Percentiles rank a stretch among this genome's conserved stretches.
These are phyloP conservation scores for Eremothecium gossypii DNA, from an alignment of 1,139 yeast species.

Conservation along the genomic window DNA sequence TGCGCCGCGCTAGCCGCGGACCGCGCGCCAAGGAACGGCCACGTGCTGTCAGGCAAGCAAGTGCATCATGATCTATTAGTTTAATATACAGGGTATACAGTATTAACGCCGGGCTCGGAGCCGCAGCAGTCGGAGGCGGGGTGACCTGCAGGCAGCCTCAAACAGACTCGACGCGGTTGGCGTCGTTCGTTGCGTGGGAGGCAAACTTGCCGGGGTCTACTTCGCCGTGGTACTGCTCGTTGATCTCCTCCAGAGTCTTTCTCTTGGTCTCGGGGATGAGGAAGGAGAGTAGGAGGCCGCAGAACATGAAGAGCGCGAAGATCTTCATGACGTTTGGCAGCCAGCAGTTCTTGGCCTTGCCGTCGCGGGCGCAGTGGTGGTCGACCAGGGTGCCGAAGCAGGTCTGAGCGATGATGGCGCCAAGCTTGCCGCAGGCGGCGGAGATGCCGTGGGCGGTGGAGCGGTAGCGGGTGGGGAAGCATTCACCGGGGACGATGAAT, in stretches of 20 bases:
- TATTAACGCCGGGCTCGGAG: background rate
- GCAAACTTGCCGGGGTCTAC: conserved; percentile 32
- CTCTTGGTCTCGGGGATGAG: conserved; percentile 86
- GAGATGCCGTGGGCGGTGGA: conserved; percentile 97
- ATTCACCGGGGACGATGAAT: conserved; percentile 92
- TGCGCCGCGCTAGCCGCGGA: too few species aligned
- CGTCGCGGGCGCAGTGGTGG: conserved; percentile 58
- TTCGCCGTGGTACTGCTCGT: conserved; percentile 74
- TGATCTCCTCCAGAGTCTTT: conserved; percentile 73
- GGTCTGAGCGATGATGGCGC: conserved; percentile 94
- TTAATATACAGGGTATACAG: background rate
- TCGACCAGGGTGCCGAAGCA: conserved; percentile 75
- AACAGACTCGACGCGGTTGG: conserved; percentile 15
- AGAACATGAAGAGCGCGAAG: conserved; percentile 81
- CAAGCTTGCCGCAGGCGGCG: conserved; percentile 92
- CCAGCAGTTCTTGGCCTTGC: conserved; percentile 52
- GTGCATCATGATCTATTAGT: background rate
- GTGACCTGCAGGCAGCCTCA: conserved; percentile 4
- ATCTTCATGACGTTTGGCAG: conserved; percentile 88
- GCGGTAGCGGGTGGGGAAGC: conserved; percentile 95
- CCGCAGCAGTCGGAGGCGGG: background rate
- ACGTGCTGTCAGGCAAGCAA: too few species aligned
- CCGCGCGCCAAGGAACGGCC: too few species aligned
- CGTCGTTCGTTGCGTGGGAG: conserved; percentile 7
- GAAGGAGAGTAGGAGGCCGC: conserved; percentile 56